These are phyloP conservation scores for Neolentinus lepideus DNA, from an alignment of 1,284 basidiomycete species.

Conservation along the genomic window DNA sequence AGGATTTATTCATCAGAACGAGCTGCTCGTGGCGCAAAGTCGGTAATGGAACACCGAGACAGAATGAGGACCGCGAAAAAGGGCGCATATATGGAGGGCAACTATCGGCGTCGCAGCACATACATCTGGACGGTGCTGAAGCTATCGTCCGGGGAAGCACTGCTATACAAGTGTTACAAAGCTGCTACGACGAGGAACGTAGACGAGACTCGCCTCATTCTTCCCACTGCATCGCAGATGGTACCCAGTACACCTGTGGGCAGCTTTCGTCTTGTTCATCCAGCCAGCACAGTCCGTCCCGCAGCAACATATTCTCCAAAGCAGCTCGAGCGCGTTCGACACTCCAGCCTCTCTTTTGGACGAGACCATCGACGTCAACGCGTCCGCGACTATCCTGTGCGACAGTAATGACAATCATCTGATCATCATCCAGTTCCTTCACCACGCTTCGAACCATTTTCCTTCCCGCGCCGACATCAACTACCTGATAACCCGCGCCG, in stretches of 20 bases:
- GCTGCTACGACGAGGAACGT: too few species aligned
- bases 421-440: constrained; percentile 79
- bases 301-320: constrained; percentile 83
- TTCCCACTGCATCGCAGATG: constrained; percentile 80
- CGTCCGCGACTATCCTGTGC: constrained; percentile 64
- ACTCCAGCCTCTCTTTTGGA: constrained; percentile 68
- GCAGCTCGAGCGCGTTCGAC: constrained; percentile 69
- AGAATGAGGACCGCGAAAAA: too few species aligned
- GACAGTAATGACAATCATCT: constrained; percentile 67
- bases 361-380: constrained; percentile 53
- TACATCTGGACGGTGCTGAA: too few species aligned
- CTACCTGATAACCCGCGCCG: constrained; percentile 83
- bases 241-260: constrained; percentile 73
- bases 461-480: constrained; percentile 57
- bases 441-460: constrained; percentile 70
- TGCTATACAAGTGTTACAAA: too few species aligned
- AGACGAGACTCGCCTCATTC: too few species aligned
- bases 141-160: too few species aligned
- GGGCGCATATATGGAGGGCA: too few species aligned
- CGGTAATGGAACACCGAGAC: too few species aligned
- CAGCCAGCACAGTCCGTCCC: constrained; percentile 92
- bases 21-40: too few species aligned
- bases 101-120: too few species aligned
- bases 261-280: constrained; percentile 74
- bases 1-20: too few species aligned